Evolutionary conservation across 1,284 basidiomycete genomes (phyloP).

Genomic region (Fomitopsis palustris): DNA sequence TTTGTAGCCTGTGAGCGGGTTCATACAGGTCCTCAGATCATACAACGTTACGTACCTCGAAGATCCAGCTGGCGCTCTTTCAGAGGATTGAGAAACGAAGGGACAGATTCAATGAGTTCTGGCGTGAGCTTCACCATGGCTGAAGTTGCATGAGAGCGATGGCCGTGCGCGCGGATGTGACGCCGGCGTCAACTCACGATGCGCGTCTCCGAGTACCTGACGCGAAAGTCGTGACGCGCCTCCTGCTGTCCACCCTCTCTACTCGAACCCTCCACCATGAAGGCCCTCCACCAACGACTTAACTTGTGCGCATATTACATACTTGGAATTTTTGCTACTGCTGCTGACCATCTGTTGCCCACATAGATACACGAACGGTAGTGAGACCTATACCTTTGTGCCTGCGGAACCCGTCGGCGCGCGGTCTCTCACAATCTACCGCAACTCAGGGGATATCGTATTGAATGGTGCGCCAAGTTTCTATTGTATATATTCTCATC

Average conservation of each 20-base stretch:
- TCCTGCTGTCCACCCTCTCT: constrained; percentile 11
- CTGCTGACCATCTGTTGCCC: constrained; percentile 9
- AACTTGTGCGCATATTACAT: constrained; percentile 46
- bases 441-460: constrained; percentile 68
- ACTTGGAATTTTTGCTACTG: constrained; percentile 8
- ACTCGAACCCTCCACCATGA: constrained; percentile 42
- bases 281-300: constrained; percentile 64
- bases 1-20: constrained; percentile 74
- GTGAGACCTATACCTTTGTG: constrained; percentile 75
- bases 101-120: constrained; percentile 78
- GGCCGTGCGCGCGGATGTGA: constrained; percentile 10
- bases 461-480: constrained; percentile 53
- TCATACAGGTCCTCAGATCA: constrained; percentile 24
- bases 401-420: constrained; percentile 60
- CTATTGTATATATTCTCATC: constrained; percentile 3
- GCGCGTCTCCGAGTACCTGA: constrained; percentile 2
- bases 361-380: constrained; percentile 59
- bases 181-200: constrained; percentile 14
- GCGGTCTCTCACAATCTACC: constrained; percentile 66
- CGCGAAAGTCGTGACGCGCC: constrained; percentile 17
- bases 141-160: constrained; percentile 12
- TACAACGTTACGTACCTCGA: constrained; percentile 60
- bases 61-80: constrained; percentile 96
- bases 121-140: constrained; percentile 86
- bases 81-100: constrained; percentile 82